A percentile compares a stretch with the other conserved stretches of the same genome.
phyloP scores from a whole-genome alignment of 495 filamentous ascomycete genomes.

The Xylaria telfairii region DNA sequence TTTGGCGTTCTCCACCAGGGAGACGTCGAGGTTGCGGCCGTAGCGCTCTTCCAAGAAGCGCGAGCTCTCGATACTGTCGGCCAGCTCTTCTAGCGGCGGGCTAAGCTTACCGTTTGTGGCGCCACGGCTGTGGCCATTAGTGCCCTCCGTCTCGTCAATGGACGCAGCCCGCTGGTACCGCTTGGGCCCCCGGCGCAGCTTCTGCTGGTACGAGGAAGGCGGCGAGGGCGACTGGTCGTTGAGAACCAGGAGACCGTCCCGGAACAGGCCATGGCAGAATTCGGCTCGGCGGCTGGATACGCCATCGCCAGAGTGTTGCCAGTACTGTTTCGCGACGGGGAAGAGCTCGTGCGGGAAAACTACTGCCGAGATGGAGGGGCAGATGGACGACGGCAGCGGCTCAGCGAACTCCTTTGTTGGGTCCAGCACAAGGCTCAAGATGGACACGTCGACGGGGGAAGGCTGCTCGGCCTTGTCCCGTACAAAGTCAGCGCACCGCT shows the following conservation, averaged over 20 bases:
- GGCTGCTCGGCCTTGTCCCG: conserved; percentile 54
- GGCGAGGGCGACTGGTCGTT: conserved; percentile 40
- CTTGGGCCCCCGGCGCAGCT: conserved; percentile 67
- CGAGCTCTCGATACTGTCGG: conserved; percentile 65
- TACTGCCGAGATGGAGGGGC: conserved; percentile 68
- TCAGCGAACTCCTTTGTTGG: conserved; percentile 57
- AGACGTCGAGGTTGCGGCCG: conserved; percentile 84
- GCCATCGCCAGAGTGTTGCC: conserved; percentile 97
- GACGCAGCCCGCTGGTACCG: conserved; percentile 72
- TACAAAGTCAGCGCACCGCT: conserved; percentile 75
- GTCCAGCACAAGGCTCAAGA: conserved; percentile 69
- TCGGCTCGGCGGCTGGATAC: conserved; percentile 91
- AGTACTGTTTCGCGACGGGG: conserved; percentile 82
- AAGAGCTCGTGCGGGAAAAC: conserved; percentile 71
- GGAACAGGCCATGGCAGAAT: conserved; percentile 78
- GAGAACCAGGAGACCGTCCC: conserved; percentile 71
- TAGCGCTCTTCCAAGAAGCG: conserved; percentile 94
- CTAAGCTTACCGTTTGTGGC: conserved; percentile 20
- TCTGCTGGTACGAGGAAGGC: conserved; percentile 39
- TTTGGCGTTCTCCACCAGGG: conserved; percentile 80
- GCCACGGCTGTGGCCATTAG: conserved; percentile 27
- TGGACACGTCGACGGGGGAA: conserved; percentile 56
- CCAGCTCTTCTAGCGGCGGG: conserved; percentile 35
- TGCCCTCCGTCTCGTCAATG: conserved; percentile 43
- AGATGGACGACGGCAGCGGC: conserved; percentile 46